Percentiles rank a stretch among this genome's conserved stretches.
phyloP scores from a whole-genome alignment of 495 filamentous ascomycete species.

The Letharia lupina region DNA sequence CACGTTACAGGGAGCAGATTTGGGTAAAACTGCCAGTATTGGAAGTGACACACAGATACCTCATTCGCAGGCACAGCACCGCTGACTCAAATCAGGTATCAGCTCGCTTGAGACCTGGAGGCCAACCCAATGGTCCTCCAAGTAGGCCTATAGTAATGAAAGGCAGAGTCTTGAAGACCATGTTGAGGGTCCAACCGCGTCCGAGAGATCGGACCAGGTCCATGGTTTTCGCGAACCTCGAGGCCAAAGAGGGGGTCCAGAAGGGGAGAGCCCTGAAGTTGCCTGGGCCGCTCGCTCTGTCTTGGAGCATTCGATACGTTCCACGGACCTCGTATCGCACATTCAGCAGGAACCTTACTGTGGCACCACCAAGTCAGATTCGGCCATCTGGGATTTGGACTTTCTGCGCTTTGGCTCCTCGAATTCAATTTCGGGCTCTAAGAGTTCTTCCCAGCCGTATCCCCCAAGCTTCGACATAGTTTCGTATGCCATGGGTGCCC shows the following conservation, averaged over 20 bases:
- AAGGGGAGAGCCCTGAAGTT: not conserved
- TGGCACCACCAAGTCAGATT: not conserved
- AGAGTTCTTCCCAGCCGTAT: not conserved
- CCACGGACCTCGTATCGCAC: not conserved
- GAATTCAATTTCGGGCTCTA: not conserved
- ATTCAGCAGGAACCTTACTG: not conserved
- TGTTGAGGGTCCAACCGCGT: not conserved
- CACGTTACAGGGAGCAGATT: not conserved
- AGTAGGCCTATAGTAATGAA: not conserved
- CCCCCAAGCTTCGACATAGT: not conserved
- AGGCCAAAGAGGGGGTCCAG: not conserved
- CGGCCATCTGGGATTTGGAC: not conserved
- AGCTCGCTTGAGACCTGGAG: not conserved
- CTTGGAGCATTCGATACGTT: not conserved
- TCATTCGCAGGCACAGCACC: not conserved
- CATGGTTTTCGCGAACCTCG: not conserved
- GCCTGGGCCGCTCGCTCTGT: not conserved
- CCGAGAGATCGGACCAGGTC: not conserved
- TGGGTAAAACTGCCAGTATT: not conserved
- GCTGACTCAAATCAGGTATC: not conserved
- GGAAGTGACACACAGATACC: not conserved
- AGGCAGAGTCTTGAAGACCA: not conserved
- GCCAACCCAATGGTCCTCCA: not conserved
- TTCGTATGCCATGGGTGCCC: not conserved
- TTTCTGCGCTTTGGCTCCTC: not conserved